Conservation (phyloP, 768 basidiomycete species). For the Boletus insuetus region DNA sequence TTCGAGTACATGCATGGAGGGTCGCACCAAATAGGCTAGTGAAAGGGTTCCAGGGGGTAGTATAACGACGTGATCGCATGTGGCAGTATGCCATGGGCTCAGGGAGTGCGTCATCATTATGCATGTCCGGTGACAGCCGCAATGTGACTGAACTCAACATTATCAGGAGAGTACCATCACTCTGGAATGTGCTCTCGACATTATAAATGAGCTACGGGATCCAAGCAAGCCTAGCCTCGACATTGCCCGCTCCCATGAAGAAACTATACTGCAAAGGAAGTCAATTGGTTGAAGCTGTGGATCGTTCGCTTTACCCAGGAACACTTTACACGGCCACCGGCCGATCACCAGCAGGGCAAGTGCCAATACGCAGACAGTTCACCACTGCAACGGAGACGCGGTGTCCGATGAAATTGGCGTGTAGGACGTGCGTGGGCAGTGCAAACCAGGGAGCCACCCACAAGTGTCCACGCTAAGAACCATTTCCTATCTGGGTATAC, state of each 20-base stretch:
- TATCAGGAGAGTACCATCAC: background rate
- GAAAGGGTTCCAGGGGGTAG: constrained; percentile 6
- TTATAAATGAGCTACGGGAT: background rate
- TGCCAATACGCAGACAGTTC: background rate
- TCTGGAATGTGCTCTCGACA: background rate
- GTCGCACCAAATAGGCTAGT: background rate
- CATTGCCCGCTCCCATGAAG: constrained; percentile 1
- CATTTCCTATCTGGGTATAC: background rate
- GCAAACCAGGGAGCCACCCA: background rate
- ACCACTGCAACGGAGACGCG: background rate
- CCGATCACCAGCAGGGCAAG: background rate
- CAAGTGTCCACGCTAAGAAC: background rate
- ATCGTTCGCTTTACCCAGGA: background rate
- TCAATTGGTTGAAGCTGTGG: constrained; percentile 1
- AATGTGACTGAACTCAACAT: constrained; percentile 1
- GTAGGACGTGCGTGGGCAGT: background rate
- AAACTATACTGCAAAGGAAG: background rate
- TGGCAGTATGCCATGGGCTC: background rate
- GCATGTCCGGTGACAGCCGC: background rate
- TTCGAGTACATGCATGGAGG: too few relatives aligned
- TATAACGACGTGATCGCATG: constrained; percentile 1
- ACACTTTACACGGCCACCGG: background rate
- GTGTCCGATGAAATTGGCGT: constrained; percentile 10
- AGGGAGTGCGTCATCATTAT: constrained; percentile 7
- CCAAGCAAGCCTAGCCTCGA: background rate